A percentile compares a stretch with the other conserved stretches of the same genome.
These are phyloP conservation scores for sorghum (Sorghum bicolor) DNA, from an alignment of 176 grass and related monocot genomes.

Conservation along the genomic window DNA sequence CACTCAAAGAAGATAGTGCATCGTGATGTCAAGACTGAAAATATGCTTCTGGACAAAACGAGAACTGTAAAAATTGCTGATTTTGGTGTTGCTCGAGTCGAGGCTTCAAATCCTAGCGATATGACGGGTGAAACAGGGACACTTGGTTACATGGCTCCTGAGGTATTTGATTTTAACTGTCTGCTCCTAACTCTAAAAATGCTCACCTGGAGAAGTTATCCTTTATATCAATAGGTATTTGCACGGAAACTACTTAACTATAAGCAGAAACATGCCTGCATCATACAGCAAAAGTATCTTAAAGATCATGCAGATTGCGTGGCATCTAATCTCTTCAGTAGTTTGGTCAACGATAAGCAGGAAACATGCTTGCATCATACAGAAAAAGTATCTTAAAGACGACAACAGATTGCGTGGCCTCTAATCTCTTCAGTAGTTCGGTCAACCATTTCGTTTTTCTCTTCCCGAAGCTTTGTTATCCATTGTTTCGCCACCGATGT, in stretches of 20 bases:
- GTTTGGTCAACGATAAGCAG: neutral
- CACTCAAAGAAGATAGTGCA: slow-evolving; percentile 98
- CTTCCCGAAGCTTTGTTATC: neutral
- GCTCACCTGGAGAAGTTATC: neutral
- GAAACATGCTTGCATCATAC: neutral
- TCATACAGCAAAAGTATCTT: neutral
- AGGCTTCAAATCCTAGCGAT: slow-evolving; percentile 97
- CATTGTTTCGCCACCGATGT: neutral
- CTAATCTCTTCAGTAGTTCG: neutral
- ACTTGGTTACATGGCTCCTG: slow-evolving; percentile 99
- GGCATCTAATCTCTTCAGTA: neutral
- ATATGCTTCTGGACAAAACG: slow-evolving; percentile 96
- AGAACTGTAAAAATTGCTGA: slow-evolving; percentile 97
- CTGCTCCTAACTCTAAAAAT: neutral
- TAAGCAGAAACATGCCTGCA: neutral
- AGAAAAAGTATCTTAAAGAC: neutral
- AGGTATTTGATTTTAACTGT: slow-evolving; percentile 53
- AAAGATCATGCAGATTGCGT: too few species aligned
- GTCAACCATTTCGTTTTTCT: neutral
- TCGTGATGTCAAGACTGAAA: slow-evolving; percentile 98
- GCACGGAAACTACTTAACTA: neutral
- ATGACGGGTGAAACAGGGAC: slow-evolving; percentile 99
- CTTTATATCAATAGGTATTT: neutral
- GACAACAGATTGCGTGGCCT: neutral
- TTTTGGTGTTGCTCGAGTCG: slow-evolving; percentile 98